Base-by-base conservation (phyloP, 768 basidiomycete species). In the Kwoniella dendrophila region DNA sequence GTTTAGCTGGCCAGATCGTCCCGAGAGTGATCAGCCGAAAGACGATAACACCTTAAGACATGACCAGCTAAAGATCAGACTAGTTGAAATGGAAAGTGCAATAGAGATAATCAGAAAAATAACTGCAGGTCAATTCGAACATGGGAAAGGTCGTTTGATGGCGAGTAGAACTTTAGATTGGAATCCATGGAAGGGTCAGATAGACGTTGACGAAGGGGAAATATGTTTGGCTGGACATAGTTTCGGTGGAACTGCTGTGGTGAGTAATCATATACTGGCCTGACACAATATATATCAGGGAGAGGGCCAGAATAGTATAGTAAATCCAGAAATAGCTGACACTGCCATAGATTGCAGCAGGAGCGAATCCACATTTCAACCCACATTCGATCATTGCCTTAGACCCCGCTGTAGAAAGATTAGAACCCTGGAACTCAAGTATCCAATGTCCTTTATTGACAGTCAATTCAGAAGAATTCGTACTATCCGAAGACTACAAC, bases 11-110 rank as follows among this genome's bases (percentile, higher is more conserved):
- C 63, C 63, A 26, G 45, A 59, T 30, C 45, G 52, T 26, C 43
- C 52, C 0, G 62, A 53, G 14, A 51, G 45, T 2, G 24, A 64
- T 12, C 63, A 64, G 34, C 63, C 63, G 10, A 52, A 41, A 45
- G 63, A 59, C 40, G 63, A 64, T 33, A 64, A 57, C 10, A 58
- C 49, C n/a, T 51, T 64, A 14, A 48, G 63, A 40, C 48, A 64
- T 30, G 63, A 64, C 29, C 63, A 64, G 24, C 34, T 64, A 8
- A 33, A 36, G 30, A 64, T 64, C 22, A 56, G 63, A 12, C 32
- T 59, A 22, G 57, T 43, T 14, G 63, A 64, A 26, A 43, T 59
- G 26, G 26, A 59, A 24, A 57, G 47, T 16, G 55, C 63, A 0
- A 36, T 64, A 27, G 34, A 58, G 5, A 50, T 58, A 5, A 49